phyloP scores from a whole-genome alignment of 768 basidiomycete species.

The Mycena kentingensis region DNA sequence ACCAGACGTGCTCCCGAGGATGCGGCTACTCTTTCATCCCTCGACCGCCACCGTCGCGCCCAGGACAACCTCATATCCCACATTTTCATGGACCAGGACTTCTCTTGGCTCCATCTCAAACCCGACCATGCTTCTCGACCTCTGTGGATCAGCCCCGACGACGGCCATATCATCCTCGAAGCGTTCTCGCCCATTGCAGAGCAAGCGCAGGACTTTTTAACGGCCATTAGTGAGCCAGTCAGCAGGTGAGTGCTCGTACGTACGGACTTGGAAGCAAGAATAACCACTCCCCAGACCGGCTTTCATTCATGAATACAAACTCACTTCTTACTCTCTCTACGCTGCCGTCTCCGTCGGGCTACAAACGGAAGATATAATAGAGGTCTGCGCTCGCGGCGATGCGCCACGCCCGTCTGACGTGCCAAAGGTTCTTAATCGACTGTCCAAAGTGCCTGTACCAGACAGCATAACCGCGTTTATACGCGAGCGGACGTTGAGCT shows the following conservation, averaged over 20 bases:
- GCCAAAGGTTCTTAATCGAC: constrained; percentile 71
- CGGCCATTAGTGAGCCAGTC: constrained; percentile 97
- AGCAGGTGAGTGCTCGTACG: constrained; percentile 72
- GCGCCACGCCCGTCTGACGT: constrained; percentile 33
- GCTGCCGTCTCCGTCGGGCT: constrained; percentile 98
- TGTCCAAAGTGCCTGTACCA: constrained; percentile 89
- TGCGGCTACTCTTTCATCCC: constrained; percentile 48
- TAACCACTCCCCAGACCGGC: constrained; percentile 67
- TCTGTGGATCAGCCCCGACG: constrained; percentile 93
- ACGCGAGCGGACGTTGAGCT: constrained; percentile 90
- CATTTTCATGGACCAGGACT: constrained; percentile 84
- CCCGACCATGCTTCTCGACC: constrained; percentile 90
- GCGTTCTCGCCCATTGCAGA: constrained; percentile 97
- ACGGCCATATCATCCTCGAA: constrained; percentile 93
- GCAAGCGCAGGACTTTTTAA: constrained; percentile 97
- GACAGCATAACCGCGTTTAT: constrained; percentile 85
- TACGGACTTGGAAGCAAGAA: constrained; percentile 32
- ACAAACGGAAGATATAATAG: constrained; percentile 97
- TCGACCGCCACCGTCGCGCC: constrained; percentile 68
- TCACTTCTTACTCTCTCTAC: constrained; percentile 96
- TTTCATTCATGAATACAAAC: constrained; percentile 98
- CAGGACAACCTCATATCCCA: constrained; percentile 79
- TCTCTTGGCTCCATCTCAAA: constrained; percentile 85
- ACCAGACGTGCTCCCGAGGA: constrained; percentile 51
- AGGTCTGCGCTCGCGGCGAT: constrained; percentile 51